A percentile compares a stretch with the other conserved stretches of the same genome.
Evolutionary conservation across 2,329 filamentous ascomycete genomes (phyloP).

Genomic region (Venturia aucupariae): DNA sequence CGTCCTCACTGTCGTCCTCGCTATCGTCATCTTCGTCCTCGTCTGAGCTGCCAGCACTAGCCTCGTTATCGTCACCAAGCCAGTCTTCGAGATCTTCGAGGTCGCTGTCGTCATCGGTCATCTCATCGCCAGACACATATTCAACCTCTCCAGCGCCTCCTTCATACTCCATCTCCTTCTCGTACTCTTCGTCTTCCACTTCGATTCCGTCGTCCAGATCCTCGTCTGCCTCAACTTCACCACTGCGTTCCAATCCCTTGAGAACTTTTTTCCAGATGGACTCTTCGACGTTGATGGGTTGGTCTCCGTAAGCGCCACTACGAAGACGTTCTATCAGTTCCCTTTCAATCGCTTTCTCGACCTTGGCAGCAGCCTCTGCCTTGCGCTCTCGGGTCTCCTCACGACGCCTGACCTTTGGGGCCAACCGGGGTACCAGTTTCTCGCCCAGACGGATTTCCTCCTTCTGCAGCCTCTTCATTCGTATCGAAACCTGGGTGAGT

Average conservation of each 20-base stretch:
- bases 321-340: slow-evolving; percentile 86
- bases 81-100: slow-evolving; percentile 73
- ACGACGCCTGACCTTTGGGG: slow-evolving; percentile 66
- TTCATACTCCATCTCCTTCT: slow-evolving; percentile 51
- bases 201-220: slow-evolving; percentile 83
- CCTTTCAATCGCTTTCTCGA: slow-evolving; percentile 90
- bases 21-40: slow-evolving; percentile 42
- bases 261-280: slow-evolving; percentile 96
- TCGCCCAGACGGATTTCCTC: slow-evolving; percentile 88
- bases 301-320: slow-evolving; percentile 88
- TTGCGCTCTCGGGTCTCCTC: slow-evolving; percentile 42
- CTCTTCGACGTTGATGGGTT: slow-evolving; percentile 90
- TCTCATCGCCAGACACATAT: slow-evolving; percentile 79
- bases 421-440: slow-evolving; percentile 76
- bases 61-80: slow-evolving; percentile 63
- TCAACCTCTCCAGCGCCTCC: slow-evolving; percentile 70
- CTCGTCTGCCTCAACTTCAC: slow-evolving; percentile 72
- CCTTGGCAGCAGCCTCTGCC: slow-evolving; percentile 60
- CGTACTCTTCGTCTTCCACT: slow-evolving; percentile 63
- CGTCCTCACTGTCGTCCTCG: slow-evolving; percentile 48
- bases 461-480: slow-evolving; percentile 65
- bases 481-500: slow-evolving; percentile 81
- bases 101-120: slow-evolving; percentile 60
- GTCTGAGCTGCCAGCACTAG: slow-evolving; percentile 32
- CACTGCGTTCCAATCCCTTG: slow-evolving; percentile 76